These are phyloP conservation scores for Penicillium manginii DNA, from an alignment of 495 filamentous ascomycete genomes.

Conservation along the genomic window DNA sequence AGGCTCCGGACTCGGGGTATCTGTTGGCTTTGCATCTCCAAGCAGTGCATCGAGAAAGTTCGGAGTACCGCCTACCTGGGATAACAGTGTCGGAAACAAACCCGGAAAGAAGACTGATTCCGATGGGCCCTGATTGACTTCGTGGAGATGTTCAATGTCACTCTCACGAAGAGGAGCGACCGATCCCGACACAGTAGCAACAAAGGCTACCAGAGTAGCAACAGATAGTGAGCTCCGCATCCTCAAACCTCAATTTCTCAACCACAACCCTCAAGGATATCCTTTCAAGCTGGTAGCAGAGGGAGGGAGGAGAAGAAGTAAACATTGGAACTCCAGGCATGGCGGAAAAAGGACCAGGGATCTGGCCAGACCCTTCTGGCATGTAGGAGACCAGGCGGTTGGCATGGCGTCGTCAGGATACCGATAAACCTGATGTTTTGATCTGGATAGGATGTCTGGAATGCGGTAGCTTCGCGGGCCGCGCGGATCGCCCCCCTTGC, in stretches of 20 bases:
- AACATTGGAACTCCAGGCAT: not conserved
- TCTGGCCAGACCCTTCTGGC: not conserved
- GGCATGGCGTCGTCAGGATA: conserved; percentile 14
- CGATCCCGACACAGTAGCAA: conserved; percentile 16
- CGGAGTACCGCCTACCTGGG: not conserved
- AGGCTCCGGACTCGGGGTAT: not conserved
- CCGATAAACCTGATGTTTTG: conserved; percentile 12
- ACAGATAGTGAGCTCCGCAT: conserved; percentile 23
- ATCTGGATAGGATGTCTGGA: conserved; percentile 1
- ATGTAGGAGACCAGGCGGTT: conserved; percentile 2
- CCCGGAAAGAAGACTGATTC: conserved; percentile 4
- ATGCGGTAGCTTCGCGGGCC: not conserved
- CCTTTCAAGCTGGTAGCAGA: not conserved
- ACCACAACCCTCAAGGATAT: conserved; percentile 9
- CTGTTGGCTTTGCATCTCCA: not conserved
- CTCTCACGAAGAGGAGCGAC: conserved; percentile 12
- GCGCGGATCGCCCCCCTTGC: conserved; percentile 22
- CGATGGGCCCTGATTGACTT: conserved; percentile 1
- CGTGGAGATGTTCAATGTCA: conserved; percentile 2
- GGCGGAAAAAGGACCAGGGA: conserved; percentile 3
- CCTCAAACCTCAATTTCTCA: conserved; percentile 11
- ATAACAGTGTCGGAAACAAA: conserved; percentile 1
- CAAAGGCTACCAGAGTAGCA: conserved; percentile 17
- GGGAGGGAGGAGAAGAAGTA: not conserved
- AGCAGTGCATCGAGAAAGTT: not conserved